phyloP scores from a whole-genome alignment of 2,329 filamentous ascomycete genomes.

The Penicillium freii region DNA sequence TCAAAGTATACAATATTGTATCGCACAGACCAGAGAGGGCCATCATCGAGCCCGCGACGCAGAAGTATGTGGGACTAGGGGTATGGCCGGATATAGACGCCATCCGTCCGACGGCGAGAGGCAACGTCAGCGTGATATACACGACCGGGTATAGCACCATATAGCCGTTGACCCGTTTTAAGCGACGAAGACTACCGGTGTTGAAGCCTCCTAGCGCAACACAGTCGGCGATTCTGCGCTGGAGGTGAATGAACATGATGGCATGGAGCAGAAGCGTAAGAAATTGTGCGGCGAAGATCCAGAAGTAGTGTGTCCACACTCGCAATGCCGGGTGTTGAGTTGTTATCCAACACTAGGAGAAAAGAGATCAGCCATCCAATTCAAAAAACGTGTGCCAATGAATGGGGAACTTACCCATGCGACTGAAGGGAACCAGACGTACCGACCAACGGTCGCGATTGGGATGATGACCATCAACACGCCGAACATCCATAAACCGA shows the following conservation, averaged over 20 bases:
- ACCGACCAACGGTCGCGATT: neutral
- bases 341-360: neutral
- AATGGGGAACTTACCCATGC: neutral
- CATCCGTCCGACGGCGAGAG: neutral
- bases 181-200: neutral
- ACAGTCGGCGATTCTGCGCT: neutral
- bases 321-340: neutral
- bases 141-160: neutral
- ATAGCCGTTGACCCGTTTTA: neutral
- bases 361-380: neutral
- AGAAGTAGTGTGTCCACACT: neutral
- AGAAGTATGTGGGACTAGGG: neutral
- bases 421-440: neutral
- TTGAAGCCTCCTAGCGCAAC: neutral
- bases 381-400: neutral
- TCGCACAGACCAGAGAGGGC: neutral
- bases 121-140: neutral
- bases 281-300: neutral
- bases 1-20: neutral
- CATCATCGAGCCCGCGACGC: neutral
- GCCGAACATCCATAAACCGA: neutral
- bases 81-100: neutral
- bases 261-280: neutral
- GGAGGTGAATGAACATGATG: neutral
- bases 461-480: neutral